Evolutionary conservation across 2,329 filamentous ascomycete species (phyloP), one percentile per base, ranked within the genome.

Genomic region (Ophiostoma quercus): DNA sequence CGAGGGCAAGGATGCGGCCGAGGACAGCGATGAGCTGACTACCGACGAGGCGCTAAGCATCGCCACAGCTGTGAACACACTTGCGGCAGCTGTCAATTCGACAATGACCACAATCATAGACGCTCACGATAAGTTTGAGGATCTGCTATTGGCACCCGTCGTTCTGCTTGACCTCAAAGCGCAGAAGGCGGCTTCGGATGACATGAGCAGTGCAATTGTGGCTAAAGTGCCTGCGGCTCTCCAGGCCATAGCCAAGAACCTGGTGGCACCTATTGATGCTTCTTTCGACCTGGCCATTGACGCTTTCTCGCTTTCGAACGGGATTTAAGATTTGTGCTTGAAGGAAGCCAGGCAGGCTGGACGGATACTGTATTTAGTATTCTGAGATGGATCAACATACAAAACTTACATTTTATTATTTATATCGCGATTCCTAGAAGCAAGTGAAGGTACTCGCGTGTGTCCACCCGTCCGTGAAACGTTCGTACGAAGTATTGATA

Each of bases 61-160:
- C 6, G 81, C 80, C 69, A 68, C 73, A 22, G 77, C 79, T 2
- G 80, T 81, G 5, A 69, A 73, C 2, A 72, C 76, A 8, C 78
- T 84, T 34, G 76, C 78, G 63, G 69, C 65, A 12, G 75, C 75
- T n/a, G 80, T 83, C 71, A 78, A 81, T 72, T 68, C 73, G 41
- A 80, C 80, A 3, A 76, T 83, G 39, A 73, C 75, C 8, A 76
- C 76, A n/a, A 74, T 84, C 29, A 76, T 82, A 71, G 74, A 70
- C 12, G 74, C 77, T 37, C 82, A 83, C 75, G 77, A 75, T 25
- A 80, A 82, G 72, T 85, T 84, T 70, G 79, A 83, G 72, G 75
- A 76, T 54, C 74, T 83, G 6, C 68, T 82, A 1, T 72, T 84
- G 47, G 77, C 76, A 66, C 80, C 82, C 0, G 74, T 82, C 47